These are phyloP conservation scores for Leptodontidium sp. DNA, from an alignment of 2,329 filamentous ascomycete genomes.

Conservation along the genomic window DNA sequence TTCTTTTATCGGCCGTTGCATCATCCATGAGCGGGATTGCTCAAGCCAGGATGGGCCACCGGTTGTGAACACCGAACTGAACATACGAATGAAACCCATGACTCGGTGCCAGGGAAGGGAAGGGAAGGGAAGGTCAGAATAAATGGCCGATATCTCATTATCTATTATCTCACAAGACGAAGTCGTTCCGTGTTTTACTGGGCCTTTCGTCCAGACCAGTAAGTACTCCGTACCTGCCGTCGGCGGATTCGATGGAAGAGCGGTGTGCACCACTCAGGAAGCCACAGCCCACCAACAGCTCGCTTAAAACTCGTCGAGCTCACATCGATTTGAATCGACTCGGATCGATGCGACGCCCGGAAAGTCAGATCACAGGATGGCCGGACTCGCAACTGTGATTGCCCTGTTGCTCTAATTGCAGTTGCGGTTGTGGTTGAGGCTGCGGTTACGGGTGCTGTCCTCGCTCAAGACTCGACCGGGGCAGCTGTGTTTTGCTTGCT, in stretches of 20 bases:
- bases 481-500: constrained; percentile 8
- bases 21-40: constrained; percentile 1
- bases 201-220: constrained; percentile 3
- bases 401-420: neutral
- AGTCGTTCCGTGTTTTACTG: constrained; percentile 11
- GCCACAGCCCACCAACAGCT: constrained; percentile 10
- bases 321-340: constrained; percentile 1
- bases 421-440: neutral
- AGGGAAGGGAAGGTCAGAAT: neutral
- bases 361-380: constrained; percentile 8
- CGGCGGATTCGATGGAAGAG: constrained; percentile 19
- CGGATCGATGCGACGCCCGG: constrained; percentile 10
- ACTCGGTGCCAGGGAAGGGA: constrained; percentile 2
- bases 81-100: neutral
- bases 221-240: constrained; percentile 15
- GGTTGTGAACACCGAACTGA: neutral
- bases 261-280: constrained; percentile 19
- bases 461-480: constrained; percentile 13
- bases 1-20: constrained; percentile 8
- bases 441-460: neutral
- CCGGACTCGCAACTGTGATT: neutral
- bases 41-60: constrained; percentile 6
- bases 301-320: neutral
- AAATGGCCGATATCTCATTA: constrained; percentile 10
- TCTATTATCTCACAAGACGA: neutral